Percentiles rank a stretch among this genome's conserved stretches.
Conservation (phyloP, 805 yeast species). For the Lipomyces yamadae region DNA sequence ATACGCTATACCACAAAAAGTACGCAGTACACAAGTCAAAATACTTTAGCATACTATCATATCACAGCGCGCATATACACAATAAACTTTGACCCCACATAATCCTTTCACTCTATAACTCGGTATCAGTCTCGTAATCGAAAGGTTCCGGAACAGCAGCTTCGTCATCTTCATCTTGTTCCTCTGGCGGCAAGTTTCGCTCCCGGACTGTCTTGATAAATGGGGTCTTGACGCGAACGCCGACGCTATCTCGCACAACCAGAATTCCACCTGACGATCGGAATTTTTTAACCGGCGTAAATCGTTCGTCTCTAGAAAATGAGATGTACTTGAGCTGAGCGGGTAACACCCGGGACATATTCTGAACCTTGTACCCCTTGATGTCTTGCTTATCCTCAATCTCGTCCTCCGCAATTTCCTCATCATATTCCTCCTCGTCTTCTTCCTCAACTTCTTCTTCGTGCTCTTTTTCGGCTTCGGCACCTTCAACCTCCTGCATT, state of each 20-base stretch:
- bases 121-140: constrained; percentile 43
- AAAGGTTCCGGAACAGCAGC: constrained; percentile 54
- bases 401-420: constrained; percentile 40
- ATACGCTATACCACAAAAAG: not conserved
- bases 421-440: constrained; percentile 40
- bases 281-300: constrained; percentile 75
- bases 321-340: constrained; percentile 83
- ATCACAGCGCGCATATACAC: constrained; percentile 1
- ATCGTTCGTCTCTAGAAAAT: constrained; percentile 74
- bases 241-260: constrained; percentile 61
- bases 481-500: constrained; percentile 35
- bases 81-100: not conserved
- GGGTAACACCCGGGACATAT: constrained; percentile 88
- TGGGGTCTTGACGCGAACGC: constrained; percentile 39
- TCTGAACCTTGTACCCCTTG: constrained; percentile 70
- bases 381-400: constrained; percentile 59
- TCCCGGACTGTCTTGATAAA: constrained; percentile 85
- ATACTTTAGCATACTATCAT: not conserved
- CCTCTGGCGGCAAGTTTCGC: constrained; percentile 78
- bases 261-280: constrained; percentile 62
- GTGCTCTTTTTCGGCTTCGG: constrained; percentile 39
- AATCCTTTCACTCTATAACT: constrained; percentile 23
- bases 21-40: constrained; percentile 1
- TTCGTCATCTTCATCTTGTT: constrained; percentile 61
- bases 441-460: constrained; percentile 48